Percentiles rank a stretch among this genome's conserved stretches.
phyloP scores from a whole-genome alignment of 176 grass and related monocot genomes.

The Musa schizocarpa region DNA sequence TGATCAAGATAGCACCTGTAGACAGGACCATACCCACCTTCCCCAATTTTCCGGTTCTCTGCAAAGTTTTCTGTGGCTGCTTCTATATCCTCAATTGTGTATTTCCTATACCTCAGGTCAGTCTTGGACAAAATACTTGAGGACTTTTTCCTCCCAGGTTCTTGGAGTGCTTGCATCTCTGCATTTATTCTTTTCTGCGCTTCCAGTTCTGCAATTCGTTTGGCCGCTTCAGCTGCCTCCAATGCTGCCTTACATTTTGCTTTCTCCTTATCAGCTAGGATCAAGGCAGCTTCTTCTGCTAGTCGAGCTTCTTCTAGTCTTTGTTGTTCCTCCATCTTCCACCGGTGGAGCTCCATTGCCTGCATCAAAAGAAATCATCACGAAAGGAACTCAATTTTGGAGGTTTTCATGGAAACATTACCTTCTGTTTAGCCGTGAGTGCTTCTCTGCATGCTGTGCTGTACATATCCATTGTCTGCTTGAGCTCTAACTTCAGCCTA shows the following conservation, averaged over 20 bases:
- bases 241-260: background rate
- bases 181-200: background rate
- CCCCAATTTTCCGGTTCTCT: background rate
- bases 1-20: constrained; percentile 2
- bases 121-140: too few species aligned
- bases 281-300: background rate
- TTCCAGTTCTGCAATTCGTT: background rate
- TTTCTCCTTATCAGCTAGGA: background rate
- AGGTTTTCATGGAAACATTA: background rate
- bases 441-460: constrained; percentile 5
- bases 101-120: background rate
- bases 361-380: background rate
- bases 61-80: background rate
- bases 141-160: background rate
- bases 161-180: background rate
- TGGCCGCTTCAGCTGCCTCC: background rate
- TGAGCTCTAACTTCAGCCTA: background rate
- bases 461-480: constrained; percentile 5
- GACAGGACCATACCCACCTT: constrained; percentile 9
- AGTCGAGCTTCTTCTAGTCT: background rate
- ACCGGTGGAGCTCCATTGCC: background rate
- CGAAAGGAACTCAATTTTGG: too few species aligned
- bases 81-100: background rate
- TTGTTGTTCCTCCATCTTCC: background rate
- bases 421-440: background rate